Evolutionary conservation across 768 basidiomycete genomes (phyloP).

Genomic region (Tulasnella sp.): DNA sequence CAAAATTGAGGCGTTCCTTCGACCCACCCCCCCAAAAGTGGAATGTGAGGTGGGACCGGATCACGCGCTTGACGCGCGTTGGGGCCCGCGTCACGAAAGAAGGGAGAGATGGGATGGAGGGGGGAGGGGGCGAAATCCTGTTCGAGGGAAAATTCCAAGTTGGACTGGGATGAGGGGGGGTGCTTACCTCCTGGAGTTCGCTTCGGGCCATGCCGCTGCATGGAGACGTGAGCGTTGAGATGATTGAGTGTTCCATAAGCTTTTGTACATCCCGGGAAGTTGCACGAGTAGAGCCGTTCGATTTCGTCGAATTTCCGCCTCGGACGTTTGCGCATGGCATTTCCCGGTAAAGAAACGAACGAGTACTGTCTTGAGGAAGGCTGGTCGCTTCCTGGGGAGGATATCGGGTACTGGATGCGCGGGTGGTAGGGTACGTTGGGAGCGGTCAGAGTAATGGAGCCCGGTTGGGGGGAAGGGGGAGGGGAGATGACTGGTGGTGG

Average conservation of each 20-base stretch:
- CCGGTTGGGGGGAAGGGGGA: neutral
- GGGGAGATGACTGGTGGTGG: conserved; percentile 10
- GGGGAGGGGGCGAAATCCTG: neutral
- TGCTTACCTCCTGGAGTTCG: conserved; percentile 83
- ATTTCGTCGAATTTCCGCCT: conserved; percentile 37
- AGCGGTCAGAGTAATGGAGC: conserved; percentile 8
- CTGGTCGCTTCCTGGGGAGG: conserved; percentile 28
- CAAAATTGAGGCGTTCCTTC: conserved; percentile 17
- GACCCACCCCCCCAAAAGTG: neutral
- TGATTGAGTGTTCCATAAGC: conserved; percentile 95
- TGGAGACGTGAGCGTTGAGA: conserved; percentile 96
- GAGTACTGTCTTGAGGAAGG: conserved; percentile 30
- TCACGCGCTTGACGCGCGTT: conserved; percentile 21
- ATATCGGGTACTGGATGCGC: conserved; percentile 32
- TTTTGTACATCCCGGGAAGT: conserved; percentile 59
- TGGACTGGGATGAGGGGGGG: conserved; percentile 18
- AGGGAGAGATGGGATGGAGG: neutral
- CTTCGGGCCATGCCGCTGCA: conserved; percentile 94
- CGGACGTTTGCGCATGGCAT: conserved; percentile 34
- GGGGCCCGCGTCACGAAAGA: neutral
- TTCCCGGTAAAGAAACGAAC: conserved; percentile 35
- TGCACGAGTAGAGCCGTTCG: conserved; percentile 37
- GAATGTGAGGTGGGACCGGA: conserved; percentile 20
- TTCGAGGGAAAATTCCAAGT: conserved; percentile 11
- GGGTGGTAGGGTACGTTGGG: conserved; percentile 23